A percentile compares a stretch with the other conserved stretches of the same genome.
Evolutionary conservation across 176 grass and related monocot genomes (phyloP).

Genomic region (Rhynchospora pubera): DNA sequence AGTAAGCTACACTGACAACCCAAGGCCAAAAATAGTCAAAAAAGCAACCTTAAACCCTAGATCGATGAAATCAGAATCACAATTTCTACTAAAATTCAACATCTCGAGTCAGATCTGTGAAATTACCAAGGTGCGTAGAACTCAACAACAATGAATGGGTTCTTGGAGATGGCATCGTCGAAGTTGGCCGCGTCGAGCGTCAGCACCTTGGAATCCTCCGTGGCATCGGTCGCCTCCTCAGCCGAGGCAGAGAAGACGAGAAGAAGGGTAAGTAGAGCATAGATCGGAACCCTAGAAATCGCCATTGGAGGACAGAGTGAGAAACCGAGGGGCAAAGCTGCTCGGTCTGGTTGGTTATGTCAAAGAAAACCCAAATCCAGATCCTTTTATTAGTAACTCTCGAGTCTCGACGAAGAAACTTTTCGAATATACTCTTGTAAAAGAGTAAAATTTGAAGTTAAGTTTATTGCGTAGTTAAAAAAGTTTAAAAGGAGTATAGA

Average conservation of each 20-base stretch:
- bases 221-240: neutral
- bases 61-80: neutral
- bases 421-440: slow-evolving; percentile 15
- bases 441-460: neutral
- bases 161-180: slow-evolving; percentile 58
- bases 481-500: no score
- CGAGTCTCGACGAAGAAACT: neutral
- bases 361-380: neutral
- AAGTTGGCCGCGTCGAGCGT: slow-evolving; percentile 67
- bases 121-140: slow-evolving; percentile 97
- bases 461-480: no score
- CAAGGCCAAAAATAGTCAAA: neutral
- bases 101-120: slow-evolving; percentile 2
- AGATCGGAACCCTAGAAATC: slow-evolving; percentile 43
- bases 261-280: slow-evolving; percentile 18
- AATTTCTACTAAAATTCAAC: neutral
- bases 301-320: slow-evolving; percentile 34
- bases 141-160: slow-evolving; percentile 88
- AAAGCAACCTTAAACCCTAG: neutral
- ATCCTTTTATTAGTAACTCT: slow-evolving; percentile 23
- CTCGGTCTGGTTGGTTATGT: neutral
- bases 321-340: slow-evolving; percentile 15
- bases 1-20: neutral
- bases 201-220: slow-evolving; percentile 54
- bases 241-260: slow-evolving; percentile 19